Evolutionary conservation across 441 rosid genomes (phyloP), one percentile per base, ranked within the genome.

Genomic region (Monsonia emarginata): DNA sequence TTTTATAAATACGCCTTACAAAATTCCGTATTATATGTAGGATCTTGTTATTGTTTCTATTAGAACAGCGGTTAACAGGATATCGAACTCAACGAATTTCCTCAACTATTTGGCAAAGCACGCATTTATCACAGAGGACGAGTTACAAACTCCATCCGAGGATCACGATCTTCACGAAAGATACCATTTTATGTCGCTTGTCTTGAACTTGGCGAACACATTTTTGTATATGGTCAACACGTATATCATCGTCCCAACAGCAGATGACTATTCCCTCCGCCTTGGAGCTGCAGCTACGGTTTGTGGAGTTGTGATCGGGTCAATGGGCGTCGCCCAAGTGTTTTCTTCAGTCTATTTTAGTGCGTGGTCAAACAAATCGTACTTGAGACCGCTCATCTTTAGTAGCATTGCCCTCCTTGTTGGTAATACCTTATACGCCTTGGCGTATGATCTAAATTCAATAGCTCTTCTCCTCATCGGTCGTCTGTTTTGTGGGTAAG

Each of bases 281-380:
- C 99, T 95, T 70, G 99, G 99, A 64, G 99, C 99, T 64, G 90
- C 99, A 64, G 95, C 99, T 66, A 95, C 99, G 28, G 98, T 95
- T 79, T 95, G 99, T 66, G 99, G 99, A 82, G 61, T 89, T 65
- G 95, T 95, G 25, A 91, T 95, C 65, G 99, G 99, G 63, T 83
- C 99, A 65, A 95, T 95, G 98, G 99, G 98, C 38, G 88, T 89
- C 63, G 99, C 99, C 16, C 97, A 95, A 80, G 82, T 95, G 57
- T 95, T 95, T 77, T 91, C 99, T 46, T 95, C 98, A 2, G 91
- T 91, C 62, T 95, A 95, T 78, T 89, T 91, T 73, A 95, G 99
- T 74, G 98, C 96, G 6, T 95, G 98, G 97, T 95, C 98, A 62
- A 95, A 91, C 74, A 86, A 69, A 72, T 95, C 98, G 32, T 95